Base-by-base conservation (phyloP, 2,329 filamentous ascomycete genomes). In the Phyllosticta paracitricarpa region DNA sequence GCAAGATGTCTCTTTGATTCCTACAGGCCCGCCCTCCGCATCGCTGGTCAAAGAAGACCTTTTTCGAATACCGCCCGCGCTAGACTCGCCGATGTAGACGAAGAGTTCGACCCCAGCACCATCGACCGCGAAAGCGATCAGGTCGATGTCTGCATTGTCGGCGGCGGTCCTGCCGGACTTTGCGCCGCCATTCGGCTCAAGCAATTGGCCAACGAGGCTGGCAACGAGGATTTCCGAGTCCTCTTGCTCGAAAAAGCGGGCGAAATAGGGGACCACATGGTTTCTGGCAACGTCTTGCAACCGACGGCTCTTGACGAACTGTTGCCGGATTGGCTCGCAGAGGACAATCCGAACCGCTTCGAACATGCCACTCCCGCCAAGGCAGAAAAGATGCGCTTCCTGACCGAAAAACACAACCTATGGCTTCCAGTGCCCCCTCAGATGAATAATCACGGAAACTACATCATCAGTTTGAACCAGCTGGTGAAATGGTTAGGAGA, bases 381-480 rank as follows among this genome's bases (percentile, higher is more conserved):
- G 65, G 79, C 79, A 57, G 94, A 99, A 70, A 87, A 86, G 76
- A 96, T 99, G 93, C 87, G 90, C 67, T 97, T 97, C 76, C 82
- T 99, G 64, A 97, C 93, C 55, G 89, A 92, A 78, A 88, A 81
- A 59, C 80, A 80, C 64, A 80, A 91, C 0, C 84, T 96, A 62
- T 90, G 91, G 5, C 79, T 97, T 59, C 94, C 93, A 1, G 85
- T 87, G 12, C 94, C 94, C 54, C 94, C 94, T 33, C 94, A 97
- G 78, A 99, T 99, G 94, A 85, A 92, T 79, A 99, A 99, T 73
- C 84, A 96, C 70, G 94, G 94, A 67, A 99, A 99, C 77, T 97
- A 95, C 75, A 99, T 99, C 67, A 86, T 99, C 70, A 96, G 90
- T 71, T 78, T 99, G 69, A 97, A 95, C 75, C 90, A 97, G 75